Percentiles rank a stretch among this genome's conserved stretches.
phyloP scores from a whole-genome alignment of 805 yeast genomes.

The Candida berthetii region DNA sequence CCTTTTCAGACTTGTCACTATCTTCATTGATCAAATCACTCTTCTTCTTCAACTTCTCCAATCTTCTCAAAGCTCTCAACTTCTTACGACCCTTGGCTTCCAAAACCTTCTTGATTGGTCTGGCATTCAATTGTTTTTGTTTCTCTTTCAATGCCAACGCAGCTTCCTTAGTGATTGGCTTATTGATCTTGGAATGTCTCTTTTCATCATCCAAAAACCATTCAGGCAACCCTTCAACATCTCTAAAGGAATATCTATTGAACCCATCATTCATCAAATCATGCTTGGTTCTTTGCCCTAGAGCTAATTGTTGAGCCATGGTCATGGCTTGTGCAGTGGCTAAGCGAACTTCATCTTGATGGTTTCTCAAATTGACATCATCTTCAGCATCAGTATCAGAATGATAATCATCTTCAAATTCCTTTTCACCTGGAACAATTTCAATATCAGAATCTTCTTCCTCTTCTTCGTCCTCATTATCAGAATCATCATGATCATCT shows the following conservation, averaged over 20 bases:
- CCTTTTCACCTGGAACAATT: conserved; percentile 37
- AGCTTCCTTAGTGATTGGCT: conserved; percentile 95
- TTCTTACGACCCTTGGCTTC: conserved; percentile 97
- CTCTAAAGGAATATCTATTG: conserved; percentile 88
- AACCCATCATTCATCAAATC: conserved; percentile 91
- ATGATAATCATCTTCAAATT: conserved; percentile 29
- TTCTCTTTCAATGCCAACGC: conserved; percentile 72
- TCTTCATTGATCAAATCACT: conserved; percentile 89
- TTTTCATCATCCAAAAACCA: conserved; percentile 96
- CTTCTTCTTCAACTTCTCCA: conserved; percentile 88
- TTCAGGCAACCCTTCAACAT: conserved; percentile 84
- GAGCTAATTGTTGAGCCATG: conserved; percentile 89
- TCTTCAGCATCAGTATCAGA: conserved; percentile 48
- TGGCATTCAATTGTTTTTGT: conserved; percentile 78
- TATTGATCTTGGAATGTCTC: conserved; percentile 74
- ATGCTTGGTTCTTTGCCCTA: conserved; percentile 79
- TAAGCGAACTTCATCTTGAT: conserved; percentile 64
- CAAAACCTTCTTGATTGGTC: conserved; percentile 97
- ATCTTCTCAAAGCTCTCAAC: conserved; percentile 81
- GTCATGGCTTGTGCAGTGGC: conserved; percentile 98
- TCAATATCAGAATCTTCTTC: conserved; percentile 33
- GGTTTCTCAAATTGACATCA: conserved; percentile 41
- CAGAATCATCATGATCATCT: conserved; percentile 11
- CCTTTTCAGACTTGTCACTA: conserved; percentile 79
- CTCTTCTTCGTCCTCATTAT: conserved; percentile 13